A percentile compares a stretch with the other conserved stretches of the same genome.
Conservation (phyloP, 2,329 filamentous ascomycete species). For the Dactylellina parvicollis region DNA sequence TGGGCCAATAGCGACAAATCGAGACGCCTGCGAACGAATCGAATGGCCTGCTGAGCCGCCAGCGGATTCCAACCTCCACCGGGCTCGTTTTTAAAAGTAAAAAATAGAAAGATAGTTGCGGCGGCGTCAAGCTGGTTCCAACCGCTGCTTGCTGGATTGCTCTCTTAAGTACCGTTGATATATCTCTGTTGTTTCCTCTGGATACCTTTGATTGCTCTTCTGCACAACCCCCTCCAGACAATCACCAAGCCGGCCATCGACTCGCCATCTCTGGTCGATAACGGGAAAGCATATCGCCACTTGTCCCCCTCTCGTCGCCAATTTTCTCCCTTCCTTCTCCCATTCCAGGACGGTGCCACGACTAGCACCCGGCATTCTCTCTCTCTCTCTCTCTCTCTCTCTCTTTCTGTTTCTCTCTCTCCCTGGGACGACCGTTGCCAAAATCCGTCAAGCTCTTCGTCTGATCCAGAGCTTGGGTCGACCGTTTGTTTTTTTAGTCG, state of each 20-base stretch:
- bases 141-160: not conserved
- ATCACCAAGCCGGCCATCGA: not conserved
- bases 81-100: slow-evolving; percentile 20
- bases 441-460: not conserved
- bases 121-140: slow-evolving; percentile 20
- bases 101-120: slow-evolving; percentile 14
- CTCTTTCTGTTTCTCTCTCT: too few species aligned
- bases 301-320: not conserved
- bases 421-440: slow-evolving; percentile 28
- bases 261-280: not conserved
- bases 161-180: too few species aligned
- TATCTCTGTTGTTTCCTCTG: not conserved
- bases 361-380: slow-evolving; percentile 26
- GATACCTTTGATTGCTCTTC: not conserved
- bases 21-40: slow-evolving; percentile 42
- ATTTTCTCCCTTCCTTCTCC: not conserved
- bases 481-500: slow-evolving; percentile 13
- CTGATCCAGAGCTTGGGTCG: slow-evolving; percentile 31
- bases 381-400: slow-evolving; percentile 5
- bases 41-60: slow-evolving; percentile 51
- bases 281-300: not conserved
- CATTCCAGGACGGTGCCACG: slow-evolving; percentile 16
- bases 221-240: not conserved
- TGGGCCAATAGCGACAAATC: slow-evolving; percentile 5
- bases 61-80: slow-evolving; percentile 12